phyloP scores from a whole-genome alignment of 345 rosid species.

The Dipteronia dyeriana region DNA sequence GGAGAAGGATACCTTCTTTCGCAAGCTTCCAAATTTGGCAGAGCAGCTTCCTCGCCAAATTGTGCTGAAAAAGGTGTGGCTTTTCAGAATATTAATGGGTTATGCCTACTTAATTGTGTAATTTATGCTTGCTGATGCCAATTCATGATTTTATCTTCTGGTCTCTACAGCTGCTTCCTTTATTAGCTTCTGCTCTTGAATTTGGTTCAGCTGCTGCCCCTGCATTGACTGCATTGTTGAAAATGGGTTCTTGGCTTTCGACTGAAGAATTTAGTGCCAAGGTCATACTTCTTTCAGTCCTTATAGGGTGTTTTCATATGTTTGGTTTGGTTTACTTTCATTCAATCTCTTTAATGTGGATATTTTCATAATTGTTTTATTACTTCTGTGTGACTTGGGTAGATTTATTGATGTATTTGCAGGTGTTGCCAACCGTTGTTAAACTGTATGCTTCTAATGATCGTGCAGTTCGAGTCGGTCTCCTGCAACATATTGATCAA shows the following conservation, averaged over 20 bases:
- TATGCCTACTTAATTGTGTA: conserved; percentile 19
- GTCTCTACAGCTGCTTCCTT: conserved; percentile 84
- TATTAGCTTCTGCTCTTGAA: conserved; percentile 96
- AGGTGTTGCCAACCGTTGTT: conserved; percentile 87
- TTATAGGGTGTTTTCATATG: background rate
- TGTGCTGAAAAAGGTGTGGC: conserved; percentile 82
- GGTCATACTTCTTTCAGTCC: conserved; percentile 41
- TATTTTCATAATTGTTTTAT: conserved; percentile 13
- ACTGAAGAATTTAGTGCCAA: conserved; percentile 83
- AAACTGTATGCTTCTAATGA: conserved; percentile 93
- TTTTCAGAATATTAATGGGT: conserved; percentile 23
- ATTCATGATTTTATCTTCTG: conserved; percentile 33
- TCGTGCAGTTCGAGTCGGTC: conserved; percentile 91
- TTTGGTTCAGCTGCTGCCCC: conserved; percentile 98
- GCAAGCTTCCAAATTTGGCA: conserved; percentile 92
- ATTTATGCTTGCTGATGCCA: conserved; percentile 20
- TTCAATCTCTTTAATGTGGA: conserved; percentile 10
- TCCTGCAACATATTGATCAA: conserved; percentile 95
- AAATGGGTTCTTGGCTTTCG: conserved; percentile 96
- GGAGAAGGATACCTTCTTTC: conserved; percentile 95
- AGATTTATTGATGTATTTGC: conserved; percentile 26
- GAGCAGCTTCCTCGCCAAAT: conserved; percentile 99
- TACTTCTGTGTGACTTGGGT: conserved; percentile 13
- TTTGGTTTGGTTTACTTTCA: background rate
- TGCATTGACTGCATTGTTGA: conserved; percentile 85